Evolutionary conservation across 164 flowering plant species (phyloP).

Genomic region (Sedum album): DNA sequence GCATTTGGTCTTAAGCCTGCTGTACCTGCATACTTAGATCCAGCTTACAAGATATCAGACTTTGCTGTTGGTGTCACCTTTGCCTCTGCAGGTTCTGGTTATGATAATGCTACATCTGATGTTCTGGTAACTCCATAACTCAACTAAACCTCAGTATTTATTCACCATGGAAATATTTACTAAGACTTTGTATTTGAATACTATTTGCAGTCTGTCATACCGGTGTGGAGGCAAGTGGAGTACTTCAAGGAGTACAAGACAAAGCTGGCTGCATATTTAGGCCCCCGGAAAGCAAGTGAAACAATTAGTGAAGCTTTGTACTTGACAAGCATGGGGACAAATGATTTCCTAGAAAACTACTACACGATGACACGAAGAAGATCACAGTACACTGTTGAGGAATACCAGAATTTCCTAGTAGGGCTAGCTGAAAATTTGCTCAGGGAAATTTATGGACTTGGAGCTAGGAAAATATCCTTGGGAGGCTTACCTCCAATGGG

Average conservation of each 20-base stretch:
- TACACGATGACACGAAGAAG: slow-evolving; percentile 18
- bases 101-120: slow-evolving; percentile 53
- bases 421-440: slow-evolving; percentile 28
- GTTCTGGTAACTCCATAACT: slow-evolving; percentile 38
- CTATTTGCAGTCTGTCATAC: slow-evolving; percentile 47
- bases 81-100: slow-evolving; percentile 75
- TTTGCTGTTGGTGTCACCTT: slow-evolving; percentile 61
- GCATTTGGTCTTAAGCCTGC: slow-evolving; percentile 43
- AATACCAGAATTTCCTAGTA: slow-evolving; percentile 27
- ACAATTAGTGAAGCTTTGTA: slow-evolving; percentile 25
- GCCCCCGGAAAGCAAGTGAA: slow-evolving; percentile 18
- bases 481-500: slow-evolving; percentile 51
- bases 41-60: slow-evolving; percentile 31
- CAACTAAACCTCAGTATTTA: not conserved
- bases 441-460: slow-evolving; percentile 26
- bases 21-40: slow-evolving; percentile 65
- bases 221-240: slow-evolving; percentile 41
- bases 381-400: slow-evolving; percentile 17
- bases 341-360: slow-evolving; percentile 51
- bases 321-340: slow-evolving; percentile 42
- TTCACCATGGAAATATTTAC: too few relatives aligned
- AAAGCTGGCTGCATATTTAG: slow-evolving; percentile 25
- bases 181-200: too few relatives aligned
- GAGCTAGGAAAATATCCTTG: slow-evolving; percentile 33
- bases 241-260: slow-evolving; percentile 43